A percentile compares a stretch with the other conserved stretches of the same genome.
Conservation (phyloP, 495 filamentous ascomycete genomes). For the Darksidea phi region DNA sequence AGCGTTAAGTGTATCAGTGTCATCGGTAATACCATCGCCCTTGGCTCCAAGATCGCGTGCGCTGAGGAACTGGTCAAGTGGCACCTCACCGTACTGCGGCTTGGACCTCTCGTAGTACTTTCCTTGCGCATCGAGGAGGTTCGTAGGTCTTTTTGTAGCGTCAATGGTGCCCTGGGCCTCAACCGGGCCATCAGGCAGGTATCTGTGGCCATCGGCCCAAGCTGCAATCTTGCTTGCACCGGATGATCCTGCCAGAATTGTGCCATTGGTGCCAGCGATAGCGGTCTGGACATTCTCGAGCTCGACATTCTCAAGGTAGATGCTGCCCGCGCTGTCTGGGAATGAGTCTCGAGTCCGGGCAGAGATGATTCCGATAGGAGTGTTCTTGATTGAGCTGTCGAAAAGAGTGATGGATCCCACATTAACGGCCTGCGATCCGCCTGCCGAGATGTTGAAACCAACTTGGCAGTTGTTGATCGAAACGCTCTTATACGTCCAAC, state of each 20-base stretch:
- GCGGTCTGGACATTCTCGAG: constrained; percentile 35
- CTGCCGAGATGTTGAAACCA: constrained; percentile 38
- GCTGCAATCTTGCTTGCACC: constrained; percentile 27
- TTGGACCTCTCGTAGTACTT: constrained; percentile 41
- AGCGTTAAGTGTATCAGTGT: constrained; percentile 38
- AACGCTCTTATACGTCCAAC: constrained; percentile 55
- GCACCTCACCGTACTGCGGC: constrained; percentile 41
- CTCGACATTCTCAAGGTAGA: constrained; percentile 44
- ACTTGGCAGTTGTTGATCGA: constrained; percentile 41
- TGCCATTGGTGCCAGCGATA: constrained; percentile 22
- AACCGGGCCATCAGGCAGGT: constrained; percentile 34
- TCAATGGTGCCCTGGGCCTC: constrained; percentile 31
- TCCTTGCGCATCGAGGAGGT: constrained; percentile 29
- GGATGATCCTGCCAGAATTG: constrained; percentile 30
- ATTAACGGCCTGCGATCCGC: constrained; percentile 24
- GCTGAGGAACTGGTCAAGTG: constrained; percentile 31
- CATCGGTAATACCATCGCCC: constrained; percentile 41
- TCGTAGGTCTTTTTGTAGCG: constrained; percentile 28
- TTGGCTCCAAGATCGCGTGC: constrained; percentile 37
- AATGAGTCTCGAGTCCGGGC: constrained; percentile 26
- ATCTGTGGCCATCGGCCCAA: constrained; percentile 39
- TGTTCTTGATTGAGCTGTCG: constrained; percentile 40
- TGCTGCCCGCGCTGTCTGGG: constrained; percentile 33
- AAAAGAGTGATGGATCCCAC: constrained; percentile 41
- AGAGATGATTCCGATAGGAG: constrained; percentile 35